Base-by-base conservation (phyloP, 108 stramenopile species). In the Nitzschia sp. region DNA sequence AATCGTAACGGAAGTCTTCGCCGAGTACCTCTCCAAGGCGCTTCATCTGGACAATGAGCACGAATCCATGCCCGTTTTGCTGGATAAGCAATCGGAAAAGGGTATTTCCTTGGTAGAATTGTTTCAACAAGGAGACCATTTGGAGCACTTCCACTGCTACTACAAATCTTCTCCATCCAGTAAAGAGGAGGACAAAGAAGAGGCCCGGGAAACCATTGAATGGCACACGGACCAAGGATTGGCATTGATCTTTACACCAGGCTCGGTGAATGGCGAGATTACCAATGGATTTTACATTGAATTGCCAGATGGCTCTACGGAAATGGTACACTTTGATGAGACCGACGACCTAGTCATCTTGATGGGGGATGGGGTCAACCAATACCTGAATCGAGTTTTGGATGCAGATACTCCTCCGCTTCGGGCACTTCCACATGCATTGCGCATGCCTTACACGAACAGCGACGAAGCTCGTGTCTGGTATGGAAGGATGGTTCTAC, bases 61-160 rank as follows among this genome's bases (percentile, higher is more conserved):
- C n/a, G 19, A 36, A 18, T 8, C 17, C 36, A 42, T 38, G 35
- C 34, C 60, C n/a, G 11, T 61, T 36, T 21, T 42, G 2, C 2
- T 18, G 9, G 35, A 38, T 18, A 28, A 21, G 25, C 3, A 8
- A 21, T 21, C 35, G 29, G 3, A 28, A 15, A 6, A 71, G 83
- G 82, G 24, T n/a, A 64, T 58, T 56, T 24, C 68, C 13, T 23
- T 92, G 17, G 62, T 49, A 24, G 79, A 86, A 36, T 49, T 92
- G 2, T 80, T 91, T 17, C 19, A 71, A 18, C 34, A 76, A 38
- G 89, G 91, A 19, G 85, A 92, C 51, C 82, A 84, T 19, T 66
- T 95, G 54, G 94, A 95, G 47, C 94, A 95, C 60, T 93, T 92
- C 62, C 94, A 95, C 74, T 81, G 80, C 9, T 95, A 92, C 70